Base-by-base conservation (phyloP, 306 rosid genomes). In the Senna tora region DNA sequence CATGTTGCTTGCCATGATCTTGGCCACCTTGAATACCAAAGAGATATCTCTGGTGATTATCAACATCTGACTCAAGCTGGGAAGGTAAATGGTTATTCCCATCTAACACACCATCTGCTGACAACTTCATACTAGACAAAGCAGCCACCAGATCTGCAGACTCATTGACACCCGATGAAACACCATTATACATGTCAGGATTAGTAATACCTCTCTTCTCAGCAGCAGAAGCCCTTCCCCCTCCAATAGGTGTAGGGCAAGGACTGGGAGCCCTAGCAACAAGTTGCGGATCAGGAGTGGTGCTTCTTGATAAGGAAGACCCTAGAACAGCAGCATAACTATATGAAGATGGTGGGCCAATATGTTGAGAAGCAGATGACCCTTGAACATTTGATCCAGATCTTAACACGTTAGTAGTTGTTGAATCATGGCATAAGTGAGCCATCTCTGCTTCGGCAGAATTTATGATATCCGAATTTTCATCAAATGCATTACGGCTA, bases 261-360 rank as follows among this genome's bases (percentile, higher is more conserved):
- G 98, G 98, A 83, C 99, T 91, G 32, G 99, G 93, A 69, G 96
- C 95, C 83, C 99, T 87, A 58, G 93, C 89, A 77, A 89, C 83
- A 68, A 77, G 63, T 63, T 91, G 99, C 4, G 96, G 91, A 80
- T 94, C 99, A 36, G 99, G 99, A 60, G 99, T 94, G 47, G 83
- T 88, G 84, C 99, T 87, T 84, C 97, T 75, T 51, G 99, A 94
- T 81, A 91, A 64, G 58, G 99, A 85, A 71, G 91, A 75, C 4
- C 99, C 99, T 4, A 94, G 76, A 17, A 77, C 99, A 54, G 99
- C 96, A 69, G 99, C 99, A 78, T 94, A 94, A 12, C 85, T 20
- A 52, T 87, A 91, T 2, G 99, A 88, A 80, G 90, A 45, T 72
- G 81, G 89, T 0, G 70, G 79, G 28, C 90, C 93, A 49, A 58